Evolutionary conservation across 1,284 basidiomycete species (phyloP), one percentile per base, ranked within the genome.

Genomic region (Stygiomarasmius scandens): DNA sequence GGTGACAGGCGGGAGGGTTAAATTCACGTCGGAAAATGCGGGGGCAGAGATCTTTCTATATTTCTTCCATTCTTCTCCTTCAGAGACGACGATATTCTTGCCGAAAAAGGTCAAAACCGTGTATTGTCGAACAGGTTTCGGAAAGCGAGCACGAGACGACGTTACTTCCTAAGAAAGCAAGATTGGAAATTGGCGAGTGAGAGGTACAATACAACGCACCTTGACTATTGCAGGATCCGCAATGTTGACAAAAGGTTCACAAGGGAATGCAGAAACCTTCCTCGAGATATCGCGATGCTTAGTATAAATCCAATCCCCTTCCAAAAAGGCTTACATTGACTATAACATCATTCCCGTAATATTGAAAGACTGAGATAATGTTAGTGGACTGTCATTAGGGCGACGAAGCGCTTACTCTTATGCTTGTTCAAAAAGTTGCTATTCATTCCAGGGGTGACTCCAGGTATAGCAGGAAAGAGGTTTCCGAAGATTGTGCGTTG

Each of bases 21-120:
- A 24, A 52, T 44, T 19, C 27, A 78, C 77, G 63, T 78, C 76
- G 2, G 73, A 77, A 61, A 79, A 78, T 1, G 73, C 69, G 1
- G 76, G 76, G 3, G 72, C 72, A 29, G 70, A 60, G 29, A 79
- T 70, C 66, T 76, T 76, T 23, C 78, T 64, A 59, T 78, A 77
- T 24, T 72, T 70, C 61, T 77, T 77, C 78, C 78, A 80, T 55
- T 79, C 72, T n/a, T 78, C 76, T 25, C 73, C 74, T 63, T 81
- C 80, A 0, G 77, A 75, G 5, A 70, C 72, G 32, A 81, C 67
- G 58, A 81, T 75, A 58, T 81, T 81, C 6, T 64, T 52, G n/a
- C 77, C 77, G 57, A 72, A 79, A 47, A 74, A 66, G 0, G 62
- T 51, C 20, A 79, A 63, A 6, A 69, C 56, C 6, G 45, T 58